Conservation (phyloP, 1,139 yeast genomes). For the Casaregolazyma suthepensis region DNA sequence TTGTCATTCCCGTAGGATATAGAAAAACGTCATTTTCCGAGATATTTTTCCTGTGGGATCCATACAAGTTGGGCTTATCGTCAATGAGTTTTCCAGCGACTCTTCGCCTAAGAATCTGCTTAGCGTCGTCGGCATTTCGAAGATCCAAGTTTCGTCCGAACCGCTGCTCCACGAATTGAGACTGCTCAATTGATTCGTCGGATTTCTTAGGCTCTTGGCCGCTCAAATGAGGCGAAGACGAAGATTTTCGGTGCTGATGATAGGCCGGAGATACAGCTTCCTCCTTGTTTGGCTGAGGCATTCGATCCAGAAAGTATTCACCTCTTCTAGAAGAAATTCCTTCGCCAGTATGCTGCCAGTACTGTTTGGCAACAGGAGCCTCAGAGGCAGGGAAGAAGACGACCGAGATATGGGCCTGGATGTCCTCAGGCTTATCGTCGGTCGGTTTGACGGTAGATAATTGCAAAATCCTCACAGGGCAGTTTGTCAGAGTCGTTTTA, state of each 20-base stretch:
- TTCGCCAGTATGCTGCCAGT: slow-evolving; percentile 97
- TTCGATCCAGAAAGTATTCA: slow-evolving; percentile 61
- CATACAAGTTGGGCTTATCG: slow-evolving; percentile 16
- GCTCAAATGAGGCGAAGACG: slow-evolving; percentile 11
- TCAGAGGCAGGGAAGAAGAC: slow-evolving; percentile 63
- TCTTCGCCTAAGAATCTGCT: slow-evolving; percentile 63
- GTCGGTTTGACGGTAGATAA: slow-evolving; percentile 67
- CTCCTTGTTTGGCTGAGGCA: slow-evolving; percentile 4
- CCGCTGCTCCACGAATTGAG: slow-evolving; percentile 67
- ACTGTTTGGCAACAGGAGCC: slow-evolving; percentile 64
- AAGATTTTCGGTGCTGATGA: slow-evolving; percentile 8
- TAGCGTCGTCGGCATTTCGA: slow-evolving; percentile 69
- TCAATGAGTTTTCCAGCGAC: slow-evolving; percentile 63
- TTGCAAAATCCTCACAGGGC: slow-evolving; percentile 65
- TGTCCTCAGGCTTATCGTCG: slow-evolving; percentile 41
- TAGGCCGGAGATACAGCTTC: slow-evolving; percentile 2
- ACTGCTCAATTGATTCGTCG: slow-evolving; percentile 36
- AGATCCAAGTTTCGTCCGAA: slow-evolving; percentile 85
- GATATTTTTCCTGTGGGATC: slow-evolving; percentile 24
- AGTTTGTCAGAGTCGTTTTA: slow-evolving; percentile 28
- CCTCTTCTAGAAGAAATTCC: slow-evolving; percentile 87
- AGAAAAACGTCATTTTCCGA: slow-evolving; percentile 67
- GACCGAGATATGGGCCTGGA: slow-evolving; percentile 65
- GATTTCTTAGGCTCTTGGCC: slow-evolving; percentile 5
- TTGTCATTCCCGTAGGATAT: slow-evolving; percentile 89